phyloP scores from a whole-genome alignment of 805 yeast species.

The Candida sithepensis region DNA sequence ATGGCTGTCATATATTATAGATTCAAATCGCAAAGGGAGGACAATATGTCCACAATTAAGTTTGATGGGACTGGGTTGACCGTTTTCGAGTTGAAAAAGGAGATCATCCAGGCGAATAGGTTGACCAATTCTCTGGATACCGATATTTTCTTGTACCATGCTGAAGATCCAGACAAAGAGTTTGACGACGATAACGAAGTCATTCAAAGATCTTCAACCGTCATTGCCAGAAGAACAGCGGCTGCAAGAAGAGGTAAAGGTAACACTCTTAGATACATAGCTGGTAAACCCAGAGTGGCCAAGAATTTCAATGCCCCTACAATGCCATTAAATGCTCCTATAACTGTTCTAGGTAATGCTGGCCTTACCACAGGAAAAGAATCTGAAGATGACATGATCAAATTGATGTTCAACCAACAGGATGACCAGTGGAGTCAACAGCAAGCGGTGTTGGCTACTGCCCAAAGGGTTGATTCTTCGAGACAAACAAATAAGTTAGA shows the following conservation, averaged over 20 bases:
- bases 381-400: conserved; percentile 83
- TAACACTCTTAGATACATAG: conserved; percentile 66
- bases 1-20: conserved; percentile 65
- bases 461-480: conserved; percentile 56
- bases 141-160: conserved; percentile 61
- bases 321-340: conserved; percentile 9
- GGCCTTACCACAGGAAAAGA: conserved; percentile 15
- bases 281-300: conserved; percentile 60
- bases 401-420: conserved; percentile 89
- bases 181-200: conserved; percentile 86
- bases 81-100: conserved; percentile 90
- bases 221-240: conserved; percentile 78
- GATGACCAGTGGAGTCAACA: conserved; percentile 94
- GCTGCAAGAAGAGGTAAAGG: conserved; percentile 47
- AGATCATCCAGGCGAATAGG: conserved; percentile 76
- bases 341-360: conserved; percentile 5
- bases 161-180: conserved; percentile 54
- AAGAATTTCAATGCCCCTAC: conserved; percentile 11
- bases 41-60: conserved; percentile 60
- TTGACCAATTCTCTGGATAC: conserved; percentile 83
- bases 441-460: conserved; percentile 85
- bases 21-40: conserved; percentile 76
- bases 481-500: conserved; percentile 41
- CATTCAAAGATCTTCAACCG: conserved; percentile 84
- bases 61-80: conserved; percentile 97